These are phyloP conservation scores for Aegilops tauschii DNA, from an alignment of 176 grass and related monocot species.

Conservation along the genomic window DNA sequence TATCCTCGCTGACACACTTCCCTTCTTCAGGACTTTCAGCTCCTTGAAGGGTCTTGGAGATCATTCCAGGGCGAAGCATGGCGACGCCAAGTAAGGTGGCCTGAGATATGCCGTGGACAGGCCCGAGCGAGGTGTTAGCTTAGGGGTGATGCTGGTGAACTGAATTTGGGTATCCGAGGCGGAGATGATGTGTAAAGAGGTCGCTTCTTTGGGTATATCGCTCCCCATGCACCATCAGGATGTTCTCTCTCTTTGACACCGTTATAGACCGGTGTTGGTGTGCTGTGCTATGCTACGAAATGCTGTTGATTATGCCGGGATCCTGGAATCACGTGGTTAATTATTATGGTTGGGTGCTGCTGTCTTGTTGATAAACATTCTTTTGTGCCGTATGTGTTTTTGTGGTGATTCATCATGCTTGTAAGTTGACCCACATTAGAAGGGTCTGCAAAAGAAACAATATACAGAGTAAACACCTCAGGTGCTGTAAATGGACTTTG, in stretches of 20 bases:
- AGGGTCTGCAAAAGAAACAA: no score
- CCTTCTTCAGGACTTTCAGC: slow-evolving; percentile 18
- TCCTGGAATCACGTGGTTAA: not conserved
- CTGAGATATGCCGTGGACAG: not conserved
- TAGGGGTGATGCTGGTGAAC: not conserved
- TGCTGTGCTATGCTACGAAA: not conserved
- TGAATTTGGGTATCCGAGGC: slow-evolving; percentile 11
- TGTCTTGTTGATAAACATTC: not conserved
- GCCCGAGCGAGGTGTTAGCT: not conserved
- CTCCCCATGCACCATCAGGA: not conserved
- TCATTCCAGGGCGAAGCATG: slow-evolving; percentile 29
- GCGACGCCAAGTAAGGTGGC: not conserved
- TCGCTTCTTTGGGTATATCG: not conserved
- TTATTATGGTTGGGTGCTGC: not conserved
- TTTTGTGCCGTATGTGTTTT: no score
- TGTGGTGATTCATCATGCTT: no score
- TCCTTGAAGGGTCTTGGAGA: not conserved
- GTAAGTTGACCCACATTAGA: no score
- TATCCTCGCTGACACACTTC: not conserved
- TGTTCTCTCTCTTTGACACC: not conserved
- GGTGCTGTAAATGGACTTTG: no score
- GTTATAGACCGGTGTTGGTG: not conserved
- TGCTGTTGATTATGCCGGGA: not conserved
- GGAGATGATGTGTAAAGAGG: not conserved
- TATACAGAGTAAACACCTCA: no score